These are phyloP conservation scores for Colletotrichum acutatum DNA, from an alignment of 2,329 filamentous ascomycete species.

Conservation along the genomic window DNA sequence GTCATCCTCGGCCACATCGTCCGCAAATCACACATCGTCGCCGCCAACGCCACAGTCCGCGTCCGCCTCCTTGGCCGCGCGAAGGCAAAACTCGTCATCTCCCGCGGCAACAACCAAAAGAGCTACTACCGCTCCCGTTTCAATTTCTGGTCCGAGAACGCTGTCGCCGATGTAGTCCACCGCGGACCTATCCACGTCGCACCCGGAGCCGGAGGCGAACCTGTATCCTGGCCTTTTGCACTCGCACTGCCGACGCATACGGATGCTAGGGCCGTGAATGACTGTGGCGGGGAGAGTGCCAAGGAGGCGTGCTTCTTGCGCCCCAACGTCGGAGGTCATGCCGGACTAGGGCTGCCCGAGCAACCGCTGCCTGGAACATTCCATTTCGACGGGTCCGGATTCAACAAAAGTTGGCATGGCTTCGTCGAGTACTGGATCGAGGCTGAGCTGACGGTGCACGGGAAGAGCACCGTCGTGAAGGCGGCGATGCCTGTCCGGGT, in stretches of 20 bases:
- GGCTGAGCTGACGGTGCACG: constrained; percentile 40
- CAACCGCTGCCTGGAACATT: constrained; percentile 37
- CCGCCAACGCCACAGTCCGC: constrained; percentile 36
- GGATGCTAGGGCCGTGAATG: constrained; percentile 1
- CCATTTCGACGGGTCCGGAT: not conserved
- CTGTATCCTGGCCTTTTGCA: constrained; percentile 42
- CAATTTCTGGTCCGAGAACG: constrained; percentile 38
- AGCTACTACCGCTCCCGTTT: constrained; percentile 40
- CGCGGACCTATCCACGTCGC: constrained; percentile 42
- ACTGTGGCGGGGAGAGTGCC: not conserved
- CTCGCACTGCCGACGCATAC: constrained; percentile 41
- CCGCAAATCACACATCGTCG: constrained; percentile 38
- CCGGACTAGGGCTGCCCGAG: not conserved
- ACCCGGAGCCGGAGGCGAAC: constrained; percentile 7
- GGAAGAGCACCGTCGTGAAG: not conserved
- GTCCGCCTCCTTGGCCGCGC: constrained; percentile 41
- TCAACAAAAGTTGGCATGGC: constrained; percentile 35
- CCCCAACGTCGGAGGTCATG: not conserved
- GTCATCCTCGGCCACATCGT: constrained; percentile 41
- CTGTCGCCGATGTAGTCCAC: constrained; percentile 34
- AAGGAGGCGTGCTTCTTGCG: constrained; percentile 37
- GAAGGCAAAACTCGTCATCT: constrained; percentile 40
- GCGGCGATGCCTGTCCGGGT: constrained; percentile 42
- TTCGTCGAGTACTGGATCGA: constrained; percentile 51
- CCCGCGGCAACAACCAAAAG: constrained; percentile 22